phyloP scores from a whole-genome alignment of 2,329 filamentous ascomycete genomes.

The Dryadomyces sulphureus region DNA sequence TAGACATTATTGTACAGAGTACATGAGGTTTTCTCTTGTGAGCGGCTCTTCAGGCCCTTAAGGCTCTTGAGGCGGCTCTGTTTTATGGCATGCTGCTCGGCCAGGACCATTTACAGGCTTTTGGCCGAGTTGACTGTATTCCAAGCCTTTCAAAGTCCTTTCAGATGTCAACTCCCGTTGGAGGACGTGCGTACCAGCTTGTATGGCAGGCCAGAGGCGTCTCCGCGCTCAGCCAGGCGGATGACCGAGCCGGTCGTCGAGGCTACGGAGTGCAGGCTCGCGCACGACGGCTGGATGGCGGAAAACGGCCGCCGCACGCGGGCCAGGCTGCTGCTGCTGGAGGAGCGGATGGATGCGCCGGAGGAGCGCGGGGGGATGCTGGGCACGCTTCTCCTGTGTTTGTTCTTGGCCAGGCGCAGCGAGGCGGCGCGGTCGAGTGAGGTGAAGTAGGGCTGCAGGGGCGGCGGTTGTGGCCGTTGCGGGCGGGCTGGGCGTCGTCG shows the following conservation, averaged over 20 bases:
- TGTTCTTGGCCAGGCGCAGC: neutral
- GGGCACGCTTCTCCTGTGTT: neutral
- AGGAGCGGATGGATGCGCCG: neutral
- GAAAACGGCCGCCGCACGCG: conserved; percentile 26
- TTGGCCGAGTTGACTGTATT: too few species aligned
- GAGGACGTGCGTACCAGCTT: conserved; percentile 15
- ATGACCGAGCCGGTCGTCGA: conserved; percentile 30
- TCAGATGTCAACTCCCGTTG: neutral
- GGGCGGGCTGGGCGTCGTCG: neutral
- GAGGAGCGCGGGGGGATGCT: neutral
- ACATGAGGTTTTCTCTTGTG: too few species aligned
- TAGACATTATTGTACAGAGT: too few species aligned
- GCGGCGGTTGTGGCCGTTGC: neutral
- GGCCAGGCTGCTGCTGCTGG: conserved; percentile 25
- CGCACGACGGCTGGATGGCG: conserved; percentile 21
- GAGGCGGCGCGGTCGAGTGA: neutral
- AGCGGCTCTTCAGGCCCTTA: too few species aligned
- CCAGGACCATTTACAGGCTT: too few species aligned
- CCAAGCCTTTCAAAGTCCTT: too few species aligned
- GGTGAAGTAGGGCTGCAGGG: neutral
- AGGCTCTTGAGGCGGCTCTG: too few species aligned
- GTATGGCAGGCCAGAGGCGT: conserved; percentile 21
- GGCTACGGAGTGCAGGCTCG: conserved; percentile 23
- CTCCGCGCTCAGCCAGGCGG: conserved; percentile 25
- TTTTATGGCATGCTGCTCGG: too few species aligned